These are phyloP conservation scores for Candida awuae DNA, from an alignment of 805 yeast species.

Conservation along the genomic window DNA sequence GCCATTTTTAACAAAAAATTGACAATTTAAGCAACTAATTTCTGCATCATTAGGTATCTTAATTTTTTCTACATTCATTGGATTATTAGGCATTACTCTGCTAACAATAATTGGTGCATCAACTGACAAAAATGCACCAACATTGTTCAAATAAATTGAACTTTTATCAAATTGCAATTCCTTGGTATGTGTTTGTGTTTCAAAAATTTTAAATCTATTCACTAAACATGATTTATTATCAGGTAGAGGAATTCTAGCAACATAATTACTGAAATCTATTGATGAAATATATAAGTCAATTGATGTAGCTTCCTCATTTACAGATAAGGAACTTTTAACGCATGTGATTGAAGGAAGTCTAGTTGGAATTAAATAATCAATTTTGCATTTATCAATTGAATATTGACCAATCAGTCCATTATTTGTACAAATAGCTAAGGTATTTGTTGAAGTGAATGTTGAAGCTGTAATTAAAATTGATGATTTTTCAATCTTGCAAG, in stretches of 20 bases:
- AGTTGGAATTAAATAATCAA: slow-evolving; percentile 21
- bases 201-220: slow-evolving; percentile 2
- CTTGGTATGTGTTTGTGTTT: background rate
- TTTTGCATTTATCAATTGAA: slow-evolving; percentile 14
- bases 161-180: slow-evolving; percentile 6
- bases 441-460: slow-evolving; percentile 24
- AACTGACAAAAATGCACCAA: slow-evolving; percentile 3
- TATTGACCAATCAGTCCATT: slow-evolving; percentile 25
- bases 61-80: slow-evolving; percentile 2
- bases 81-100: slow-evolving; percentile 4
- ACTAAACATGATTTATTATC: slow-evolving; percentile 1
- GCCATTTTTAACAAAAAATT: slow-evolving; percentile 3
- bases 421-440: slow-evolving; percentile 21
- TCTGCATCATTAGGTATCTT: slow-evolving; percentile 11
- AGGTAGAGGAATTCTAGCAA: slow-evolving; percentile 6
- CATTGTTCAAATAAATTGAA: background rate
- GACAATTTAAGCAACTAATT: slow-evolving; percentile 8
- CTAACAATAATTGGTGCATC: slow-evolving; percentile 11
- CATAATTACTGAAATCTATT: slow-evolving; percentile 13
- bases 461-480: slow-evolving; percentile 13
- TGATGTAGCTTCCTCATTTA: slow-evolving; percentile 1
- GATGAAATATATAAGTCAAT: slow-evolving; percentile 16
- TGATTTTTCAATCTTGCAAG: slow-evolving; percentile 14
- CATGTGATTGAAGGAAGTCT: slow-evolving; percentile 18
- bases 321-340: slow-evolving; percentile 5